Evolutionary conservation across 192 early-diverging fungal genomes (phyloP).

Genomic region (Podila verticillata): DNA sequence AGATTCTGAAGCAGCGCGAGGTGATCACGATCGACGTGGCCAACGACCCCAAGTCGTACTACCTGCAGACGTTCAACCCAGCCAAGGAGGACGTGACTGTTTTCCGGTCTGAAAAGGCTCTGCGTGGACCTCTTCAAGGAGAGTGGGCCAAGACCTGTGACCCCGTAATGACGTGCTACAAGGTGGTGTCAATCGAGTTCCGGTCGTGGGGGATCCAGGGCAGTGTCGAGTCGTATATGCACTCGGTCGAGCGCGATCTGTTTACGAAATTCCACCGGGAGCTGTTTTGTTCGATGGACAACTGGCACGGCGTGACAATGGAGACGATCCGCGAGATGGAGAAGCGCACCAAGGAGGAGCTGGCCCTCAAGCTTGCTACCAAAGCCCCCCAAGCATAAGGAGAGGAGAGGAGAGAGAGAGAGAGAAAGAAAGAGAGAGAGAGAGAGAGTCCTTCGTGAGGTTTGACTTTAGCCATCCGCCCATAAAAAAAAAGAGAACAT

Average conservation of each 20-base stretch:
- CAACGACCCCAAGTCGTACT: constrained; percentile 60
- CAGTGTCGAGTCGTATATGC: constrained; percentile 74
- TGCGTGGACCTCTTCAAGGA: constrained; percentile 70
- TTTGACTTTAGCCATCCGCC: no score
- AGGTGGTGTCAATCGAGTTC: constrained; percentile 81
- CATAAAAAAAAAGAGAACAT: no score
- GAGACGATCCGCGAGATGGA: constrained; percentile 74
- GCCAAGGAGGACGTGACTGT: constrained; percentile 72
- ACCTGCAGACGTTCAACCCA: constrained; percentile 43
- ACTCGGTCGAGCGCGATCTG: constrained; percentile 58
- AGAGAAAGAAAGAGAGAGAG: no score
- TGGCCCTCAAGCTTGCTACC: constrained; percentile 38
- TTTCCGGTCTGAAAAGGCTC: constrained; percentile 71
- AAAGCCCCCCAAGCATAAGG: constrained; percentile 3
- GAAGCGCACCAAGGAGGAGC: constrained; percentile 70
- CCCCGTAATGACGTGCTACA: constrained; percentile 87
- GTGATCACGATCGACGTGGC: constrained; percentile 74
- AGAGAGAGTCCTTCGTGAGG: no score
- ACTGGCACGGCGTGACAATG: constrained; percentile 81
- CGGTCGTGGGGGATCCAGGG: constrained; percentile 77
- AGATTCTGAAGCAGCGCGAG: constrained; percentile 70
- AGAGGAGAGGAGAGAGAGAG: no score
- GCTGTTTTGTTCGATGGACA: constrained; percentile 81
- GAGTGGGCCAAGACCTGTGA: constrained; percentile 72
- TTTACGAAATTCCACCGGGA: constrained; percentile 80